These are phyloP conservation scores for Sporothrix brunneoviolacea DNA, from an alignment of 2,329 filamentous ascomycete species.

Conservation along the genomic window DNA sequence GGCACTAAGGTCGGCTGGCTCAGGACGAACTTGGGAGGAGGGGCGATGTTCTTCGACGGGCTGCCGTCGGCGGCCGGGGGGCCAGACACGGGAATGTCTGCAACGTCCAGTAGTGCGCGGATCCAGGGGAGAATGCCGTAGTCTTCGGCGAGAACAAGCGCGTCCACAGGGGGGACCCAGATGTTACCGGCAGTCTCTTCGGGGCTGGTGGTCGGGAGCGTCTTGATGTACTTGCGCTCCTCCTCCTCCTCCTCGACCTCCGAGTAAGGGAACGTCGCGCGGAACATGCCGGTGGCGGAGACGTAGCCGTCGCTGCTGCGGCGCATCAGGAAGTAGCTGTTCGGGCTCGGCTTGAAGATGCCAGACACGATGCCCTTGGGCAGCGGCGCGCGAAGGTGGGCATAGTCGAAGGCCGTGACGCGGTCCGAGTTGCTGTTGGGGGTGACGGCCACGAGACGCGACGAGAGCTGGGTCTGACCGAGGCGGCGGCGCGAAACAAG, in stretches of 20 bases:
- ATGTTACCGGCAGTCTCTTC: constrained; percentile 96
- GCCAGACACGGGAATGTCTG: constrained; percentile 56
- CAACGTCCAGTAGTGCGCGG: constrained; percentile 81
- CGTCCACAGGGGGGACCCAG: constrained; percentile 82
- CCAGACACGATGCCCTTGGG: constrained; percentile 88
- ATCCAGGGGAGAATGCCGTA: constrained; percentile 86
- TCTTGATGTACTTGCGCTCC: constrained; percentile 81
- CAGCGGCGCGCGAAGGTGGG: constrained; percentile 84
- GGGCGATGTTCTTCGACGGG: constrained; percentile 67
- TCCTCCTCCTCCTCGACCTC: constrained; percentile 63
- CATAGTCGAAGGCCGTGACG: constrained; percentile 87
- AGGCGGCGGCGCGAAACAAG: constrained; percentile 72
- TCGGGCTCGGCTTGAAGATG: constrained; percentile 83
- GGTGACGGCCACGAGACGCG: constrained; percentile 69
- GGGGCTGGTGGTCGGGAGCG: constrained; percentile 68
- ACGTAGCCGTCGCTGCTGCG: constrained; percentile 79
- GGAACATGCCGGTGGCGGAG: constrained; percentile 87
- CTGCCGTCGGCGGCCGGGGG: constrained; percentile 43
- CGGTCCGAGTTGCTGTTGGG: constrained; percentile 65
- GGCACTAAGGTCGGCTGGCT: constrained; percentile 39
- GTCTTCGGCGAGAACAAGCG: constrained; percentile 75
- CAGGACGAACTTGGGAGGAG: constrained; percentile 67
- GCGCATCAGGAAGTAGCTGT: constrained; percentile 95
- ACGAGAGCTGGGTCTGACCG: constrained; percentile 73
- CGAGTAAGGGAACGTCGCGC: constrained; percentile 78